Percentiles rank a stretch among this genome's conserved stretches.
Conservation (phyloP, 139 green algal species). For the Tetraselmis chui region DNA sequence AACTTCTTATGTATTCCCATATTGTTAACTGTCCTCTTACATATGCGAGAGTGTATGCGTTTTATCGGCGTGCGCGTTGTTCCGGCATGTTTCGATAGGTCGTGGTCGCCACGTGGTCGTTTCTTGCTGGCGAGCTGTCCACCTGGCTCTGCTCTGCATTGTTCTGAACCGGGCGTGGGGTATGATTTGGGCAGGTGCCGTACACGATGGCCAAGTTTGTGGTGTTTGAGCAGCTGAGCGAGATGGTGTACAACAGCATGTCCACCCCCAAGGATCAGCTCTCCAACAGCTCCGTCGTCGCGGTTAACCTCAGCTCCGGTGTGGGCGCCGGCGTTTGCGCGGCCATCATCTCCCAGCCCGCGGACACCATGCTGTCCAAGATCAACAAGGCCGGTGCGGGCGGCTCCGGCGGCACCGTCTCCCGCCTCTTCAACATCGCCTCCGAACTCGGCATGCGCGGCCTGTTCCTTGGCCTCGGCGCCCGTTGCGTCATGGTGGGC, state of each 20-base stretch:
- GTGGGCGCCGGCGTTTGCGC: conserved; percentile 42
- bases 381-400: conserved; percentile 37
- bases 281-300: conserved; percentile 22
- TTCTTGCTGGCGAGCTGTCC: no score
- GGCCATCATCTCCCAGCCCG: conserved; percentile 45
- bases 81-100: no score
- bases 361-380: conserved; percentile 47
- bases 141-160: no score
- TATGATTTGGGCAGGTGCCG: no score
- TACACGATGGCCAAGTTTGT: conserved; percentile 58
- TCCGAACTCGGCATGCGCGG: conserved; percentile 27
- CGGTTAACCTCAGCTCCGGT: conserved; percentile 34
- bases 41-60: no score
- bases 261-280: conserved; percentile 30
- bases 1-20: no score
- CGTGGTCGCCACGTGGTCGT: no score
- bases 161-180: no score
- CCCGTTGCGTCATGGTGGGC: conserved; percentile 45
- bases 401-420: conserved; percentile 16
- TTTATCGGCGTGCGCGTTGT: no score
- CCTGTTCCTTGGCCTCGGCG: conserved; percentile 30
- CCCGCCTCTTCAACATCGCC: conserved; percentile 19
- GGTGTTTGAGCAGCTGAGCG: conserved; percentile 18
- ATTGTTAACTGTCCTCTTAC: no score
- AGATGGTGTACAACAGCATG: conserved; percentile 32